Evolutionary conservation across 2,329 filamentous ascomycete genomes (phyloP), one percentile per base, ranked within the genome.

Genomic region (Botrytis fabae): DNA sequence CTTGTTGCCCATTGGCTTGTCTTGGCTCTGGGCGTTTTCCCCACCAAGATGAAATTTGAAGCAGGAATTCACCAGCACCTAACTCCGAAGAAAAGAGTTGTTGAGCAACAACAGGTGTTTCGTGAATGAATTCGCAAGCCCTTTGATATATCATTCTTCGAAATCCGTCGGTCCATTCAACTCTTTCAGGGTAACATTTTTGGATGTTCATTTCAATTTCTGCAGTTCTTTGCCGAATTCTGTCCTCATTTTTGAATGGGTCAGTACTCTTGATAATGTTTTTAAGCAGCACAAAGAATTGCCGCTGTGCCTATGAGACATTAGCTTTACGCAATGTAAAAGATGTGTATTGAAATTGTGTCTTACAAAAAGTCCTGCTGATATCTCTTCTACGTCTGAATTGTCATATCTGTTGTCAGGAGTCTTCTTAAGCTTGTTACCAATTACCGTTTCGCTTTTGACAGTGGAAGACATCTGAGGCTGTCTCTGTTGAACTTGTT

Each of bases 341-440:
- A 12, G 0, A 51, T 65, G 1, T 10, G 1, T 18, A n/a, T 32
- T 42, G n/a, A 38, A 44, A 32, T 14, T 66, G 35, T 54, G 25
- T 44, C 65, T 69, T 57, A 69, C 65, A 61, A 9, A 61, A 28
- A 1, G 2, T 20, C 48, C 65, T 68, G 65, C 16, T 38, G 65
- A 57, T 40, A 68, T 32, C n/a, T 57, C 35, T 44, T 69, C 48
- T 42, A 59, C 18, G 54, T 69, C 65, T 10, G 65, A 69, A 57
- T 32, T 69, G 9, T 18, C 18, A 16, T 42, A 42, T 57, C 25
- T 32, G 7, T 14, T 44, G 9, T 42, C 35, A 14, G n/a, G 8
- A 42, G 16, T 42, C 25, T 42, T 32, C 22, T 6, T 1, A 14
- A 38, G 28, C 10, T 57, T 69, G 6, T 42, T 69, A 25, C 9